Base-by-base conservation (phyloP, 2,329 filamentous ascomycete species). In the Sporothrix globosa region DNA sequence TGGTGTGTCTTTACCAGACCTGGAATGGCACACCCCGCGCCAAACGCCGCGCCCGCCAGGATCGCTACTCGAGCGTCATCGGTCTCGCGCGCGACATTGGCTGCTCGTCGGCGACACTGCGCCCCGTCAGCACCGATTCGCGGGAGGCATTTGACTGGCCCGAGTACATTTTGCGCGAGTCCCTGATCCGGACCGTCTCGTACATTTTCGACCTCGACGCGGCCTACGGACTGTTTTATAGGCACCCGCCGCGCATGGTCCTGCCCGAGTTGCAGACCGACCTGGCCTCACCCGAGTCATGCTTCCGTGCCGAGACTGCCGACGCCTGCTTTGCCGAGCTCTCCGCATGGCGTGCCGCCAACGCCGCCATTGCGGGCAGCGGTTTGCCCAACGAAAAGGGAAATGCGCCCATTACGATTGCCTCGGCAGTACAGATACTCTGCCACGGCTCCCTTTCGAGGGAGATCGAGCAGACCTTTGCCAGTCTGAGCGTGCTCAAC, bases 141-240 rank as follows among this genome's bases (percentile, higher is more conserved):
- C 52, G 50, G 2, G 52, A 54, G 5, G 39, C 34, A 2, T 68
- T 68, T 21, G 66, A 68, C 66, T 68, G 66, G 66, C 5, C 56
- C 39, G 66, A 68, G 52, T 68, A n/a, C 52, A 68, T 68, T 34
- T 21, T 68, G 21, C 50, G 66, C 30, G 66, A 68, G 52, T 68
- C 66, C 0, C 10, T 68, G 17, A 48, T 68, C 21, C 50, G 66
- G 9, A 68, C 66, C 1, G 66, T 68, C 21, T 41, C 66, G 6
- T 68, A 68, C 52, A 68, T 68, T 13, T 68, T 68, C 30, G 41
- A 10, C 1, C 24, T 68, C n/a, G 66, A 68, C 39, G 17, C 66
- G n/a, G 66, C 66, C 66, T 68, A 44, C 24, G 66, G 52, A 24
- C 9, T 68, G 2, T 68, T 68, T 19, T 68, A 48, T 52, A 52